phyloP scores from a whole-genome alignment of 192 early-diverging fungal species.

The Borealophlyctis nickersoniae region DNA sequence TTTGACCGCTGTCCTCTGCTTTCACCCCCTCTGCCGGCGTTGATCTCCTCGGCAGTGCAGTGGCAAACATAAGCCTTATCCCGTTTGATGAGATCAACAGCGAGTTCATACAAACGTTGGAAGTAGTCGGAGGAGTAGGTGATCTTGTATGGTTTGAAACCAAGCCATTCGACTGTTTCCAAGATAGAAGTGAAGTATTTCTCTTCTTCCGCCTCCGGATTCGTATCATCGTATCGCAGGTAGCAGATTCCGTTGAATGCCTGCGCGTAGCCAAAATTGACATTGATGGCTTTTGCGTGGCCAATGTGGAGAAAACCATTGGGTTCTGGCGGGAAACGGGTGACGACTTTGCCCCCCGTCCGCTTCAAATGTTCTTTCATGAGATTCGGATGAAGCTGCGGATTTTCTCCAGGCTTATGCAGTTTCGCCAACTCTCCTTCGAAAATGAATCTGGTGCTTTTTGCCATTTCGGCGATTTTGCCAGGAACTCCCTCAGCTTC shows the following conservation, averaged over 20 bases:
- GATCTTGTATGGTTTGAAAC: constrained; percentile 85
- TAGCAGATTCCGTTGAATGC: constrained; percentile 87
- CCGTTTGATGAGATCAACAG: constrained; percentile 81
- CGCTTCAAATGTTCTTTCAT: constrained; percentile 86
- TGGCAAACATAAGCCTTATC: constrained; percentile 93
- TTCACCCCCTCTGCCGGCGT: constrained; percentile 88
- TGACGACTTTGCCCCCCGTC: constrained; percentile 88
- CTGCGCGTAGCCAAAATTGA: constrained; percentile 98
- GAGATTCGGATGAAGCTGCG: constrained; percentile 87
- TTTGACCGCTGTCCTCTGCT: constrained; percentile 78
- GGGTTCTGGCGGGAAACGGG: constrained; percentile 99
- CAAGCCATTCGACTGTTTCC: constrained; percentile 93
- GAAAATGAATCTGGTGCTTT: constrained; percentile 60
- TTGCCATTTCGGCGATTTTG: constrained; percentile 51
- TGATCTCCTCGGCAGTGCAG: constrained; percentile 94
- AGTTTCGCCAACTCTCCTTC: constrained; percentile 90
- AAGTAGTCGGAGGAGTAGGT: constrained; percentile 99
- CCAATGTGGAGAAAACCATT: constrained; percentile 99
- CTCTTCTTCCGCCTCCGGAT: constrained; percentile 92
- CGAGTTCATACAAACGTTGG: constrained; percentile 91
- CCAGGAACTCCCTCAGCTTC: constrained; percentile 19
- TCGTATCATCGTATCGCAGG: constrained; percentile 87
- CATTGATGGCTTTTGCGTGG: constrained; percentile 99
- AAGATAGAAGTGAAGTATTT: constrained; percentile 93
- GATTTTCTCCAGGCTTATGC: constrained; percentile 95